These are phyloP conservation scores for Monosporascus sp. DNA, from an alignment of 2,329 filamentous ascomycete species.

Conservation along the genomic window DNA sequence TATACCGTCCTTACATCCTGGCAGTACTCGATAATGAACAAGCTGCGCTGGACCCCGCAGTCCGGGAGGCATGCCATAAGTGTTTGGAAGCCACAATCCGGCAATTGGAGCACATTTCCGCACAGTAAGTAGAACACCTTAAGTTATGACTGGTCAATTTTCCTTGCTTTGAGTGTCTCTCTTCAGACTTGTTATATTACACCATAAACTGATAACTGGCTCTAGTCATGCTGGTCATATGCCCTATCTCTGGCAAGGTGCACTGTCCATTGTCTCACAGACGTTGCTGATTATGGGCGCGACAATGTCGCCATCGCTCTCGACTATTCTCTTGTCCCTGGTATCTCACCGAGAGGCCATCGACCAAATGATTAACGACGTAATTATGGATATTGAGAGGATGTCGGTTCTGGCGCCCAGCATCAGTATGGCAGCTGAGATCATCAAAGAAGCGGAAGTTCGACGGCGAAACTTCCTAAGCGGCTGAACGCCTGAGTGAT, in stretches of 20 bases:
- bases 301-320: slow-evolving; percentile 71
- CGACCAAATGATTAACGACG: slow-evolving; percentile 72
- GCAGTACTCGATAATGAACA: slow-evolving; percentile 75
- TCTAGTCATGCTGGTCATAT: slow-evolving; percentile 72
- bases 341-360: slow-evolving; percentile 56
- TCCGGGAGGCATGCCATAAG: slow-evolving; percentile 74
- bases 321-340: slow-evolving; percentile 54
- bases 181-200: slow-evolving; percentile 14
- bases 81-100: slow-evolving; percentile 75
- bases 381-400: slow-evolving; percentile 69
- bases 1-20: slow-evolving; percentile 78
- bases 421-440: slow-evolving; percentile 69
- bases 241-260: slow-evolving; percentile 81
- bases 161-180: slow-evolving; percentile 13
- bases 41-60: slow-evolving; percentile 63
- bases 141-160: slow-evolving; percentile 8
- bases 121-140: slow-evolving; percentile 53
- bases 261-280: slow-evolving; percentile 77
- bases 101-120: slow-evolving; percentile 72
- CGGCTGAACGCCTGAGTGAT: slow-evolving; percentile 31
- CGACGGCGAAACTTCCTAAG: slow-evolving; percentile 60
- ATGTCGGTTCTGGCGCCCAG: slow-evolving; percentile 73
- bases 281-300: slow-evolving; percentile 79
- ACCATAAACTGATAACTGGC: slow-evolving; percentile 32
- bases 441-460: slow-evolving; percentile 73